Base-by-base conservation (phyloP, 805 yeast genomes). In the Wickerhamiella shivajii region DNA sequence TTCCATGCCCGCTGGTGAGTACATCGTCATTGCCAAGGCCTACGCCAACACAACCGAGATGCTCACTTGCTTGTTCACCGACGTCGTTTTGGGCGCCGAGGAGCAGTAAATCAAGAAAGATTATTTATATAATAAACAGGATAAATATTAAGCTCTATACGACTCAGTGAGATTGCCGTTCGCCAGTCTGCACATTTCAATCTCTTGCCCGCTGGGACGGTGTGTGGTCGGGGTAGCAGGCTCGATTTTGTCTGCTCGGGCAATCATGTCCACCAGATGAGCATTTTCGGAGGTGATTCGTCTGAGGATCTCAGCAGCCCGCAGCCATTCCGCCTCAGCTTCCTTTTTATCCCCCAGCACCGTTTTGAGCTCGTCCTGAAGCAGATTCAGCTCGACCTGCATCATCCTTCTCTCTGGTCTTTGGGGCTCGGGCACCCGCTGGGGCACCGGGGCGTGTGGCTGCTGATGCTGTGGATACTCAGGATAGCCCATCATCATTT, bases 1-100 rank as follows among this genome's bases (percentile, higher is more conserved):
- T 11, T 90, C 84, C 54, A 93, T 87, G 18, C 97, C 98, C 39
- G 94, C 97, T 17, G 98, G 98, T 25, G 77, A 69, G 51, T 90
- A 90, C 60, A 61, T 70, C 20, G 92, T 85, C 19, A 62, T 66
- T 33, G 97, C 96, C 15, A 72, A 87, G 50, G 98, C 97, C 3
- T 90, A 69, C 62, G 83, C 92, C 26, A 71, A 62, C 26, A 81
- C 77, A 34, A 95, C 81, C 49, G 76, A 68, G 22, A 67, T 78
- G 42, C 72, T 90, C 42, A 72, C 94, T 15, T 90, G 98, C 56
- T 61, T 90, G 47, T 69, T 50, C 10, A 63, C 64, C 18, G 37
- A 45, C 10, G 60, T 61, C 12, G 56, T 49, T 29, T 57, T 61
- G 31, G 84, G 55, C 11, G 12, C n/a, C n/a, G n/a, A n/a, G n/a